Conservation (phyloP, 1,284 basidiomycete species). For the Boletus smithii region DNA sequence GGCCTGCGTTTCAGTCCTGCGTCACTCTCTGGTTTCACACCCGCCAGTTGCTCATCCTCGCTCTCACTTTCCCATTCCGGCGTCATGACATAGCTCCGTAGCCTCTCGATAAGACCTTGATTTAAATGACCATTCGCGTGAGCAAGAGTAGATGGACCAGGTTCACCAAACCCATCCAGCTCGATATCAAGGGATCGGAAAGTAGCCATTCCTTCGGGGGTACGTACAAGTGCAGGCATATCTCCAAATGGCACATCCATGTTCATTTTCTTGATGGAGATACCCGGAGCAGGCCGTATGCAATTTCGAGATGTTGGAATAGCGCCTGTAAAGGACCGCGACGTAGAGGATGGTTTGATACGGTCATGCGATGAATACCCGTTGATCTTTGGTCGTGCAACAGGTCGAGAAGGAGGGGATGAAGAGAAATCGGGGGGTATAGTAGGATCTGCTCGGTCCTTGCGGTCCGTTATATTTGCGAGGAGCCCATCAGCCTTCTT, state of each 20-base stretch:
- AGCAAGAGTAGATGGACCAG: conserved; percentile 32
- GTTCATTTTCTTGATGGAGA: conserved; percentile 13
- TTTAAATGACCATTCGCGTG: conserved; percentile 28
- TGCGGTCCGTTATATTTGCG: conserved; percentile 84
- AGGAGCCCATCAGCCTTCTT: conserved; percentile 81
- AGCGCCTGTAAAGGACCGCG: conserved; percentile 8
- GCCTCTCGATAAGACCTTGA: conserved; percentile 18
- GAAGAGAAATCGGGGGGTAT: conserved; percentile 36
- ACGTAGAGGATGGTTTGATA: conserved; percentile 11
- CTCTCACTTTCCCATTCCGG: conserved; percentile 42
- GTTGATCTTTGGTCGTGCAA: conserved; percentile 32
- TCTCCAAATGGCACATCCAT: conserved; percentile 56
- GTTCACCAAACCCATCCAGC: conserved; percentile 33
- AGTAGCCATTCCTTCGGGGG: conserved; percentile 67
- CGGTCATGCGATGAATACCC: conserved; percentile 25
- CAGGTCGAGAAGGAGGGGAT: conserved; percentile 20
- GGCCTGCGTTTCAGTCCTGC: conserved; percentile 60
- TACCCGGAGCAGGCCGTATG: conserved; percentile 10
- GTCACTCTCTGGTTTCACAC: conserved; percentile 38
- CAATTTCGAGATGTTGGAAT: conserved; percentile 20
- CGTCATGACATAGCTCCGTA: conserved; percentile 34
- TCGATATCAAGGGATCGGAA: conserved; percentile 58
- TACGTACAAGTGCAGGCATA: conserved; percentile 73
- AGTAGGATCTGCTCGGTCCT: conserved; percentile 67
- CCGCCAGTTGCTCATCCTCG: conserved; percentile 31